phyloP scores from a whole-genome alignment of 768 basidiomycete genomes.

The Postia placenta region DNA sequence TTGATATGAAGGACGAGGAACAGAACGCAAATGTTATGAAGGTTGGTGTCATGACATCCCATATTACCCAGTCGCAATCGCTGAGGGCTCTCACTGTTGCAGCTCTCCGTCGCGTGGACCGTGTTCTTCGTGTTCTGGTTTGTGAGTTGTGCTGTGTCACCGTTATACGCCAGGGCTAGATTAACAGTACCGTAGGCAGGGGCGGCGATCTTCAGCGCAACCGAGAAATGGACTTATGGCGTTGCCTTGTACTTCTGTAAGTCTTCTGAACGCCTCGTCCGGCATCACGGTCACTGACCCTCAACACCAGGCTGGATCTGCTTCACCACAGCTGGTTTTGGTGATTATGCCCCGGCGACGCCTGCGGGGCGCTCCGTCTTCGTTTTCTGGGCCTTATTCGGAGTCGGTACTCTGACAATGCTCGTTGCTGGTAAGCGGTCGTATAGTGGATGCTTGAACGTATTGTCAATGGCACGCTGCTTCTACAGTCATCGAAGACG shows the following conservation, averaged over 20 bases:
- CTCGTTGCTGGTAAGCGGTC: conserved; percentile 54
- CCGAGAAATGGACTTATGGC: conserved; percentile 66
- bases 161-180: neutral
- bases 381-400: conserved; percentile 72
- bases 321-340: conserved; percentile 73
- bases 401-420: conserved; percentile 71
- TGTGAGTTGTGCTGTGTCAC: conserved; percentile 31
- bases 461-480: neutral
- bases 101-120: conserved; percentile 44
- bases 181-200: conserved; percentile 45
- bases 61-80: neutral
- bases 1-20: conserved; percentile 38
- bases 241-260: conserved; percentile 67
- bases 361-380: conserved; percentile 73
- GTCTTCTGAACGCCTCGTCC: conserved; percentile 14
- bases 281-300: neutral
- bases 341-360: conserved; percentile 57
- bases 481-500: conserved; percentile 56
- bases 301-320: conserved; percentile 51
- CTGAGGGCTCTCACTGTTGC: neutral
- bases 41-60: conserved; percentile 24
- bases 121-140: conserved; percentile 79
- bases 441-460: neutral
- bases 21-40: conserved; percentile 52
- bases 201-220: conserved; percentile 58